Evolutionary conservation across 176 grass and related monocot species (phyloP).

Genomic region (Hordeum vulgare): MorexV3_pseudomolecules_assembly NC_058518.1:99006861-99007360

Average conservation of each 20-base stretch:
- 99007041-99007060: constrained; percentile 35
- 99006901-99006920: background rate
- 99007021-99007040: background rate
- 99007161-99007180: constrained; percentile 10
- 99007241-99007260: constrained; percentile 40
- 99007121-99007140: background rate
- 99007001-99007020: background rate
- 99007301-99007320: constrained; percentile 42
- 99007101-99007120: background rate
- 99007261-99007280: constrained; percentile 42
- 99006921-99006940: background rate
- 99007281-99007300: constrained; percentile 52
- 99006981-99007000: background rate
- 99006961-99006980: background rate
- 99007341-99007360: constrained; percentile 77
- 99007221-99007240: constrained; percentile 73
- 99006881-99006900: background rate
- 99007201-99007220: constrained; percentile 47
- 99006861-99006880: constrained; percentile 10
- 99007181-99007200: constrained; percentile 34
- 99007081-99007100: background rate
- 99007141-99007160: constrained; percentile 74
- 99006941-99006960: background rate
- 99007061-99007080: constrained; percentile 43
- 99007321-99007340: constrained; percentile 72